These are phyloP conservation scores for Alternaria burnsii DNA, from an alignment of 2,329 filamentous ascomycete species.

Conservation along the genomic window DNA sequence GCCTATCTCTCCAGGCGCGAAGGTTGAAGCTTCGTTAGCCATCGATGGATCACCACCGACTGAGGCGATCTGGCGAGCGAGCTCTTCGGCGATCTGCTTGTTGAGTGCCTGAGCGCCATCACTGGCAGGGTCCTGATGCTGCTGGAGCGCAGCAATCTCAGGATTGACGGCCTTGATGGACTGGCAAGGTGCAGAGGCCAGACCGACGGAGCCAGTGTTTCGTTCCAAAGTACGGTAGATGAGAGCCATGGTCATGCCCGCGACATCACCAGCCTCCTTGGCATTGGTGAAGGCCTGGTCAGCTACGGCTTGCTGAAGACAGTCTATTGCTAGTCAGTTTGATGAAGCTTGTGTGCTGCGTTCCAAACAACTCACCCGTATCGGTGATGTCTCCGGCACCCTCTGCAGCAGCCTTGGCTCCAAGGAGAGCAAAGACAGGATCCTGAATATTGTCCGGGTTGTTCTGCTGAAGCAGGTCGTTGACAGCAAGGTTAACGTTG, in stretches of 20 bases:
- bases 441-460: constrained; percentile 61
- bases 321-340: constrained; percentile 52
- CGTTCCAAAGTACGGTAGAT: constrained; percentile 66
- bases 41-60: constrained; percentile 70
- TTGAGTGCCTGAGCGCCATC: constrained; percentile 64
- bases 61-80: constrained; percentile 67
- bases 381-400: constrained; percentile 62
- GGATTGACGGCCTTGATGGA: constrained; percentile 67
- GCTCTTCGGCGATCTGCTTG: constrained; percentile 67
- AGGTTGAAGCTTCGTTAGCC: constrained; percentile 70
- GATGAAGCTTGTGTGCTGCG: background rate
- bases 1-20: constrained; percentile 66
- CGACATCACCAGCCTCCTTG: constrained; percentile 61
- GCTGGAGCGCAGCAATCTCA: constrained; percentile 69
- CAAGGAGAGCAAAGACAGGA: constrained; percentile 63
- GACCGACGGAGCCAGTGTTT: constrained; percentile 67
- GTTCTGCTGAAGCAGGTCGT: constrained; percentile 54
- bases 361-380: constrained; percentile 40
- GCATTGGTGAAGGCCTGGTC: constrained; percentile 69
- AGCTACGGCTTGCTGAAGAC: constrained; percentile 66
- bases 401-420: constrained; percentile 58
- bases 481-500: constrained; percentile 58
- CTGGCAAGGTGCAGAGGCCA: constrained; percentile 65
- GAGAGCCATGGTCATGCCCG: constrained; percentile 64
- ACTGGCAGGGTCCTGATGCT: constrained; percentile 74